Evolutionary conservation across 768 basidiomycete genomes (phyloP), one percentile per base, ranked within the genome.

Genomic region (Leccinum obscurum): DNA sequence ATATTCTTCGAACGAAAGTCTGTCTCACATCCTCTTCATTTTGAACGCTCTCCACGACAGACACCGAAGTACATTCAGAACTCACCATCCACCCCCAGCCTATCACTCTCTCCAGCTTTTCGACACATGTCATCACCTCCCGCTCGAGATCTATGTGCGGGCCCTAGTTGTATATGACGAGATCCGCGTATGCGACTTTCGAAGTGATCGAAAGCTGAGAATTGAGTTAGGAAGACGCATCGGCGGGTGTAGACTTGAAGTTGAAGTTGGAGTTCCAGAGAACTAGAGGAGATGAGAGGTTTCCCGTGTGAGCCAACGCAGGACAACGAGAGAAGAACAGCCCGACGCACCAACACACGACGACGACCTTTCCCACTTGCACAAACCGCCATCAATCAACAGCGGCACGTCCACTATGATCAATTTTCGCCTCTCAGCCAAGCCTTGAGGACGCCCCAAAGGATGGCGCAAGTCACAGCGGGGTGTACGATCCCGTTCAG

Each of bases 401-500:
- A 98, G 76, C 35, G 95, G 97, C 6, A 97, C 91, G 73, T 98
- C 97, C 64, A 98, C 74, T 3, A 98, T 80, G 63, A 89, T 91
- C 46, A 90, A 78, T 83, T 88, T 66, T 92, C 78, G 9, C 97
- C 96, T 44, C 75, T 76, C 52, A 93, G 51, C 93, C 95, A 99
- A 59, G 78, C 78, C 59, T 77, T 77, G 54, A 93, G 8, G 28
- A 30, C 28, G 28, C 28, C 28, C 28, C 28, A 30, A 30, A 30
- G 8, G 28, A 30, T 30, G 28, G 28, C 28, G 28, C 82, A 80
- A 55, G 87, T 76, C n/a, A 98, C 92, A 0, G 91, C 89, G 5
- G 96, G 95, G 70, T 99, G 97, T 6, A 95, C 85, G 65, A 98
- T 95, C 10, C 76, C 71, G 64, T 98, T 98, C 62, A 98, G 76